Base-by-base conservation (phyloP, 2,329 filamentous ascomycete species). In the Lachnellula arida region DNA sequence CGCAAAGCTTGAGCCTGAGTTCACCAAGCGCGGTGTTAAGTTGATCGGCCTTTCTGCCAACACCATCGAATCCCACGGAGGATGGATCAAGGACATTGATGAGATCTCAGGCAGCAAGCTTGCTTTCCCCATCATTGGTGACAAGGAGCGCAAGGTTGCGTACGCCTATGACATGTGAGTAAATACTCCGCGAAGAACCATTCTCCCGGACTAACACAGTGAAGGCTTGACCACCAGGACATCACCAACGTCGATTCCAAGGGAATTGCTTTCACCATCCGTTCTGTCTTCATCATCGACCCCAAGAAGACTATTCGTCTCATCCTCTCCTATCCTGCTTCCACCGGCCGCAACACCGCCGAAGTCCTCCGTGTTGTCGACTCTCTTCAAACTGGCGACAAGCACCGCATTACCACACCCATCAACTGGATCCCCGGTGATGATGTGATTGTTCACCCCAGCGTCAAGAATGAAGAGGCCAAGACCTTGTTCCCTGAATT, bases 261-360 rank as follows among this genome's bases (percentile, higher is more conserved):
- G 81, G 87, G 87, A 66, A 88, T 93, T 66, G 91, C 91, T 55
- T 93, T 96, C 77, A 96, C 92, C 67, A 96, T 97, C 76, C 90
- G 92, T 69, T 91, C 88, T 66, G 92, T 96, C 71, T 96, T 95
- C 81, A 81, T 96, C 76, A 94, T 96, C 73, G 91, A 96, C 78
- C 91, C 91, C 62, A 85, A 84, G 75, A 96, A 96, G 86, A 93
- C 87, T 74, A 94, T 96, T 76, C 87, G 92, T 67, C 85, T 92
- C 72, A 95, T 91, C 73, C 88, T 96, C 78, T 86, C 89, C 71
- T 97, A 96, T 80, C 92, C 92, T 44, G 91, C 92, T 59, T 92
- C 88, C 57, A 95, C 91, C 46, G 92, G 92, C 75, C 85, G 88
- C 71, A 92, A 91, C 80, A 85, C 86, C 60, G 80, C 84, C 65